These are phyloP conservation scores for Chaetomium strumarium DNA, from an alignment of 2,329 filamentous ascomycete species.

Conservation along the genomic window DNA sequence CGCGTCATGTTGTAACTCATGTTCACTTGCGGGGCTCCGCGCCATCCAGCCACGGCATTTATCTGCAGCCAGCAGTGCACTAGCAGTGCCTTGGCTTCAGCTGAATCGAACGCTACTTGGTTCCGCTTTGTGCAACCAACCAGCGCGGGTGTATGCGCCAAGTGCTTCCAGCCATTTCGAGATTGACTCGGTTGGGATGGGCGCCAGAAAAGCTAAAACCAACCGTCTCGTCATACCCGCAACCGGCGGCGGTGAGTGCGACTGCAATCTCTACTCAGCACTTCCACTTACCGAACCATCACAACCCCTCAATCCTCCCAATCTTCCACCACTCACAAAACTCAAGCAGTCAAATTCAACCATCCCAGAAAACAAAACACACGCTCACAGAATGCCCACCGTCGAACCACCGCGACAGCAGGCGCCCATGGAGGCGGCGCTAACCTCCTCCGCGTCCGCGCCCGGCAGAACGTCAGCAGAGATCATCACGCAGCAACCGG, in stretches of 20 bases:
- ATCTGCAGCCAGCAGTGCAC: no score
- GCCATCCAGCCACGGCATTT: no score
- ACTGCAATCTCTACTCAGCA: neutral
- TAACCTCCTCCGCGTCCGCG: constrained; percentile 1
- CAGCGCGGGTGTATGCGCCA: neutral
- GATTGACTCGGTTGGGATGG: no score
- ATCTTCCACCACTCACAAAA: neutral
- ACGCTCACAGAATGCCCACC: constrained; percentile 15
- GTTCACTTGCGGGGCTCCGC: no score
- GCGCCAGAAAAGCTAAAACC: no score
- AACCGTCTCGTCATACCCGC: neutral
- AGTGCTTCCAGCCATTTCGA: neutral
- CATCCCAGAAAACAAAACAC: no score
- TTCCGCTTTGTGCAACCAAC: neutral
- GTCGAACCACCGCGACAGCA: constrained; percentile 18
- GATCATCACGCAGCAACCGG: constrained; percentile 20
- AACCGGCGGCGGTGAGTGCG: neutral
- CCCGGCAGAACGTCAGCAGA: neutral
- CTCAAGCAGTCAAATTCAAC: neutral
- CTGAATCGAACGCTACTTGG: neutral
- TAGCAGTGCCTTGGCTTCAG: neutral
- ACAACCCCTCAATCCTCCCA: no score
- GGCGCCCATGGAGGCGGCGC: constrained; percentile 20
- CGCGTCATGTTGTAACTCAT: no score
- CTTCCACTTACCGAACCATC: no score